Evolutionary conservation across 441 rosid species (phyloP).

Genomic region (Caryocar brasiliense): DNA sequence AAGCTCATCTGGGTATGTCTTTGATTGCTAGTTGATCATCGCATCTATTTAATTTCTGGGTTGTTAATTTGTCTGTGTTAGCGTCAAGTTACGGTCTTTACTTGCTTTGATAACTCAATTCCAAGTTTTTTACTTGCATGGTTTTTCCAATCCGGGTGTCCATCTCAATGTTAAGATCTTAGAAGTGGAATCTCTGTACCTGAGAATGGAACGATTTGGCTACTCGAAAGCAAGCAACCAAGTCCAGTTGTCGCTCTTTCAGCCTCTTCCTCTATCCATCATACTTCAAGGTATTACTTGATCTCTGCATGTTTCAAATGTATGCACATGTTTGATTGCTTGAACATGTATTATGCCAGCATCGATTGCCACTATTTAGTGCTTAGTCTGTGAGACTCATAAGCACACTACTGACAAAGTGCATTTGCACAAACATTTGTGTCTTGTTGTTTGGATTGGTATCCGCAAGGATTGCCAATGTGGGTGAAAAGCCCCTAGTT

Average conservation of each 20-base stretch:
- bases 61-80: not conserved
- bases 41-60: constrained; percentile 7
- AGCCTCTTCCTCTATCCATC: constrained; percentile 10
- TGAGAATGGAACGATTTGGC: constrained; percentile 25
- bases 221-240: constrained; percentile 22
- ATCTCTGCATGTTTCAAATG: too few species aligned
- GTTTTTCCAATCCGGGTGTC: not conserved
- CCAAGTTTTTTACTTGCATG: not conserved
- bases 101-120: not conserved
- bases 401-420: too few species aligned
- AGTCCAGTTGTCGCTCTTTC: constrained; percentile 30
- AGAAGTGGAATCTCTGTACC: constrained; percentile 21
- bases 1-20: constrained; percentile 45
- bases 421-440: too few species aligned
- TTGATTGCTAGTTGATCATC: not conserved
- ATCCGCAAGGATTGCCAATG: too few species aligned
- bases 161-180: constrained; percentile 28
- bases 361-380: too few species aligned
- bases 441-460: too few species aligned
- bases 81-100: not conserved
- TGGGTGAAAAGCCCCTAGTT: too few species aligned
- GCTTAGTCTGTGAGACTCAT: too few species aligned
- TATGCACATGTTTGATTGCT: not conserved
- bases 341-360: too few species aligned
- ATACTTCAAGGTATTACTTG: constrained; percentile 39